phyloP scores from a whole-genome alignment of 176 grass and related monocot species.

The Phragmites australis region DNA sequence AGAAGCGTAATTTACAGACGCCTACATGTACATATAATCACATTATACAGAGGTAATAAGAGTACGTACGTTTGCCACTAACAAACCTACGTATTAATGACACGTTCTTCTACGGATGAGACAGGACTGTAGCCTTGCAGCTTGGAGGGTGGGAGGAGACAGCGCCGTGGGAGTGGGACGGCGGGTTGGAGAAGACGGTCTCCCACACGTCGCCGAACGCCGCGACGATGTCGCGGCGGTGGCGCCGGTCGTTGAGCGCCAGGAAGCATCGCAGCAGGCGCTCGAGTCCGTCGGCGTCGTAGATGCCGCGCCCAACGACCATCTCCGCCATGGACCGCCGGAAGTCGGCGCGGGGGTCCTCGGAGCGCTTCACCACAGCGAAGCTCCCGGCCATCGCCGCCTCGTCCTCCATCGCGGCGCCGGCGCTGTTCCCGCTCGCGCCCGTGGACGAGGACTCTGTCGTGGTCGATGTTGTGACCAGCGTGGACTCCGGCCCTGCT shows the following conservation, averaged over 20 bases:
- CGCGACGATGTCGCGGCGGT: slow-evolving; percentile 61
- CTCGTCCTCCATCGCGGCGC: background rate
- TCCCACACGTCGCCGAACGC: slow-evolving; percentile 90
- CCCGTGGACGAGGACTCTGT: slow-evolving; percentile 57
- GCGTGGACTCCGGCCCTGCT: background rate
- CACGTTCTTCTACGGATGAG: slow-evolving; percentile 20
- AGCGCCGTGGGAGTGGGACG: background rate
- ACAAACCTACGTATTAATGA: slow-evolving; percentile 15
- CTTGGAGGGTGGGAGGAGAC: background rate
- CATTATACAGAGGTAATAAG: background rate
- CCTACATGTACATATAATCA: slow-evolving; percentile 12
- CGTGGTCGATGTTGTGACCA: slow-evolving; percentile 30
- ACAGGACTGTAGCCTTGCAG: slow-evolving; percentile 8
- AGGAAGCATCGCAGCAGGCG: slow-evolving; percentile 82
- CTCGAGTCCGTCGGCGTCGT: slow-evolving; percentile 72
- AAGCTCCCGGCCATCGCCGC: slow-evolving; percentile 49
- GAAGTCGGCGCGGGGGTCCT: slow-evolving; percentile 78
- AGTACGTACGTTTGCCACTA: background rate
- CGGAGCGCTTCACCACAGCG: slow-evolving; percentile 85
- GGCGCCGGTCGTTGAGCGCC: slow-evolving; percentile 65
- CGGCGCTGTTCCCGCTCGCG: slow-evolving; percentile 21
- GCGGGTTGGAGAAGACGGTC: slow-evolving; percentile 46
- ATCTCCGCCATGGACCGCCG: slow-evolving; percentile 86
- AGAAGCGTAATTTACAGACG: slow-evolving; percentile 44
- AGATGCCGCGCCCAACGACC: slow-evolving; percentile 78